Evolutionary conservation across 23 red algal species (phyloP).

Genomic region (Pyropia haitanensis): DNA sequence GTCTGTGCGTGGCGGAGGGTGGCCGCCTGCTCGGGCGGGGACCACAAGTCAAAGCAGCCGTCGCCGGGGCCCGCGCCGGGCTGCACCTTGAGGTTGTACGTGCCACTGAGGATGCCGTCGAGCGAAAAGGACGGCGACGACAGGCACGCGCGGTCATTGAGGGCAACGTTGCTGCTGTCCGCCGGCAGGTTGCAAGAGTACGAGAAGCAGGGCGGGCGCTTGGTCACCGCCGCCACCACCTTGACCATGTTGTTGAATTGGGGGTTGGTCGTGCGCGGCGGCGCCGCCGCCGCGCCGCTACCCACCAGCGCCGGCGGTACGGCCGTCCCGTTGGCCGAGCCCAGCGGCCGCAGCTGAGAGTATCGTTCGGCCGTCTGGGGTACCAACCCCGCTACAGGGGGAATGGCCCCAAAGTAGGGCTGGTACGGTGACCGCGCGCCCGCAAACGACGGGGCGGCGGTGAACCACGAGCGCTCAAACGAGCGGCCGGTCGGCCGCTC

Average conservation of each 20-base stretch:
- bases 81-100: slow-evolving; percentile 14
- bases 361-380: no score
- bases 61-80: slow-evolving; percentile 13
- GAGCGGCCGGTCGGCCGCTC: slow-evolving; percentile 14
- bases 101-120: neutral
- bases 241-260: slow-evolving; percentile 72
- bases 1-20: slow-evolving; percentile 45
- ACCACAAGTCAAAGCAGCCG: slow-evolving; percentile 63
- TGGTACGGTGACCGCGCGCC: no score
- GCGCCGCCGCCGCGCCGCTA: no score
- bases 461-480: slow-evolving; percentile 3
- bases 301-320: no score
- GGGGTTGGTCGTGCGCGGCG: no score
- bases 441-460: no score
- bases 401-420: no score
- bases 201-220: slow-evolving; percentile 34
- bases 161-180: neutral
- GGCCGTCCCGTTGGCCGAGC: no score
- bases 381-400: no score
- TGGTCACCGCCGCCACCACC: slow-evolving; percentile 32
- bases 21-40: slow-evolving; percentile 24
- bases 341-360: no score
- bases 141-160: slow-evolving; percentile 36
- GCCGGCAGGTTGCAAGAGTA: slow-evolving; percentile 24
- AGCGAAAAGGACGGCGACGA: slow-evolving; percentile 11